phyloP scores from a whole-genome alignment of 441 rosid genomes.

The Pelargonium citronellum region DNA sequence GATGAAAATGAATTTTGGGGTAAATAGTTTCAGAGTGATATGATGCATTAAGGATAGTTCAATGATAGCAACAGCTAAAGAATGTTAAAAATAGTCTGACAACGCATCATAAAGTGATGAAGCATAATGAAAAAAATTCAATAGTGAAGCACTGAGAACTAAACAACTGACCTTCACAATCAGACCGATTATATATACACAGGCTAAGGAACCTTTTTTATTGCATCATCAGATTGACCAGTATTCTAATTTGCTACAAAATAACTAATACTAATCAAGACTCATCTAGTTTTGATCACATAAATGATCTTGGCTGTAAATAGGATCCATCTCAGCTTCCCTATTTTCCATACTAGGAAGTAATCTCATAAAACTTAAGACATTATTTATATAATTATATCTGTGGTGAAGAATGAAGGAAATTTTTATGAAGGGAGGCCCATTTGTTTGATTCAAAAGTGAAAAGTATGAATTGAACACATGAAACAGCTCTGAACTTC shows the following conservation, averaged over 20 bases:
- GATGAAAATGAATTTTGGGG: background rate
- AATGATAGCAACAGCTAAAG: background rate
- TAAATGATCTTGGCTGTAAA: too few relatives aligned
- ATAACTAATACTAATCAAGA: background rate
- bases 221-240: background rate
- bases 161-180: background rate
- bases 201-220: background rate
- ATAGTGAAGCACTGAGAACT: background rate
- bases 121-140: background rate
- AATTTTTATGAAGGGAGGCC: too few relatives aligned
- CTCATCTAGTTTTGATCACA: background rate
- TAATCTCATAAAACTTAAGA: too few relatives aligned
- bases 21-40: background rate
- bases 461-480: too few relatives aligned
- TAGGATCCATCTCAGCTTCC: too few relatives aligned
- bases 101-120: background rate
- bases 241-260: background rate
- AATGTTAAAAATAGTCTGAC: background rate
- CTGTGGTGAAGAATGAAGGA: too few relatives aligned
- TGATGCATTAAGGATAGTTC: too few relatives aligned
- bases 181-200: background rate
- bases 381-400: too few relatives aligned
- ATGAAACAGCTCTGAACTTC: too few relatives aligned
- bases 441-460: too few relatives aligned
- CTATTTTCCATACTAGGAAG: too few relatives aligned